These are phyloP conservation scores for Penstemon davidsonii DNA, from an alignment of 257 asterid species.

Conservation along the genomic window DNA sequence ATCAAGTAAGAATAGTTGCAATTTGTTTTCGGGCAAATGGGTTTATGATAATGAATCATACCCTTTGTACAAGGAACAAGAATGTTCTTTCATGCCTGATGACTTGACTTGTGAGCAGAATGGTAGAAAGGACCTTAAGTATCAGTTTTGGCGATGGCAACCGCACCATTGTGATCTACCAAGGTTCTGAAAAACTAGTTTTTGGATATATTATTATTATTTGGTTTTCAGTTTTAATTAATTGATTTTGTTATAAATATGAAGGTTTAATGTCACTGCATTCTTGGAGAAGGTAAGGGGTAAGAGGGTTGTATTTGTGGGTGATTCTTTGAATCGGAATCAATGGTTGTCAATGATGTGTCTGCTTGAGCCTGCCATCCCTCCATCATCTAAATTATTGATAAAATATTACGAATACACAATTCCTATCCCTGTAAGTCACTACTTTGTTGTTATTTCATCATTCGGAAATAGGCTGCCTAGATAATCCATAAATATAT, in stretches of 20 bases:
- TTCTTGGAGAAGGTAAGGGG: constrained; percentile 46
- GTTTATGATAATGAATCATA: constrained; percentile 28
- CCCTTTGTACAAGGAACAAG: constrained; percentile 40
- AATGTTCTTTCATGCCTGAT: constrained; percentile 41
- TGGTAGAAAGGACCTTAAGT: constrained; percentile 43
- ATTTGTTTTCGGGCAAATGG: constrained; percentile 42
- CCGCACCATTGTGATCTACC: constrained; percentile 45
- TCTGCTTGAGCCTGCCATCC: constrained; percentile 39
- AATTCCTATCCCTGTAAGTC: no score
- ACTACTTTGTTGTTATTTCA: no score
- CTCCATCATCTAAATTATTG: constrained; percentile 14
- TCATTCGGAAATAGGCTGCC: no score
- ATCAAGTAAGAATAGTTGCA: neutral
- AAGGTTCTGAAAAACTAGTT: neutral
- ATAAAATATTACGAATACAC: neutral
- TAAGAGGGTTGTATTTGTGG: constrained; percentile 48
- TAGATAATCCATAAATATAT: no score
- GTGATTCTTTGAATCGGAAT: constrained; percentile 49
- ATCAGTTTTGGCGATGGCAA: constrained; percentile 52
- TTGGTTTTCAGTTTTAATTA: neutral
- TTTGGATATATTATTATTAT: neutral
- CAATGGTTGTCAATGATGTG: constrained; percentile 54
- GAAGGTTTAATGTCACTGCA: constrained; percentile 39
- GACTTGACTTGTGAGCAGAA: constrained; percentile 35
- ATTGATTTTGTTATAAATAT: neutral